phyloP scores from a whole-genome alignment of 2,329 filamentous ascomycete genomes.

The Pezicula rhizophila region DNA sequence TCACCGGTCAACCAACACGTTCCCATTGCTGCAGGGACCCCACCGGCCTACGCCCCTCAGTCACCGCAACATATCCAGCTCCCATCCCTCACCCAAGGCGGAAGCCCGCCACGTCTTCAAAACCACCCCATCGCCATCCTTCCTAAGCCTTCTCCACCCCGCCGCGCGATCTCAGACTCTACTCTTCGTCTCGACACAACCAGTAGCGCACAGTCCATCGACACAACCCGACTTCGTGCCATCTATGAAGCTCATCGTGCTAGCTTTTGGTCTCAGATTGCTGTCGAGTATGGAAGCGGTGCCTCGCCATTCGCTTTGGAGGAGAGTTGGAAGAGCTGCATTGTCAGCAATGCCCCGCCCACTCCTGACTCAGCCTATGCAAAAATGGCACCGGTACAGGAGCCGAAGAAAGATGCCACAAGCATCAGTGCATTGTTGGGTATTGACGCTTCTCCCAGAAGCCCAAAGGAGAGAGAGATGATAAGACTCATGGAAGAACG shows the following conservation, averaged over 20 bases:
- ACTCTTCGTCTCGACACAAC: slow-evolving; percentile 53
- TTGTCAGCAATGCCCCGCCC: slow-evolving; percentile 27
- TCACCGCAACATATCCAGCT: slow-evolving; percentile 24
- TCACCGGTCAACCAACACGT: slow-evolving; percentile 42
- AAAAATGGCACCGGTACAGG: slow-evolving; percentile 45
- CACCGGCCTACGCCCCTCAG: slow-evolving; percentile 32
- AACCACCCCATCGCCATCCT: slow-evolving; percentile 53
- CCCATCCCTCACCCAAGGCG: slow-evolving; percentile 43
- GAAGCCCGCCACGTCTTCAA: slow-evolving; percentile 36
- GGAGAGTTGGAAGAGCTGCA: slow-evolving; percentile 53
- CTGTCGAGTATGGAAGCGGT: slow-evolving; percentile 63
- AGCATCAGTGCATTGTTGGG: slow-evolving; percentile 58
- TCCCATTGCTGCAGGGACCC: slow-evolving; percentile 15
- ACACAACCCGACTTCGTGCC: slow-evolving; percentile 59
- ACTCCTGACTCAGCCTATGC: slow-evolving; percentile 39
- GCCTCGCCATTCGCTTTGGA: slow-evolving; percentile 59
- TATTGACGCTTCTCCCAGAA: slow-evolving; percentile 51
- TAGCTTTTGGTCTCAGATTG: slow-evolving; percentile 68
- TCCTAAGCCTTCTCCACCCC: slow-evolving; percentile 53
- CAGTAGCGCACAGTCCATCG: slow-evolving; percentile 34
- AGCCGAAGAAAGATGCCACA: slow-evolving; percentile 33
- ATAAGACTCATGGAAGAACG: slow-evolving; percentile 49
- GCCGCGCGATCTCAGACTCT: slow-evolving; percentile 37
- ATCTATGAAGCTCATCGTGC: slow-evolving; percentile 66
- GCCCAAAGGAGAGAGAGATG: slow-evolving; percentile 51